Evolutionary conservation across 192 early-diverging fungal species (phyloP), one percentile per base, ranked within the genome.

Genomic region (Gamsiella multidivaricata): DNA sequence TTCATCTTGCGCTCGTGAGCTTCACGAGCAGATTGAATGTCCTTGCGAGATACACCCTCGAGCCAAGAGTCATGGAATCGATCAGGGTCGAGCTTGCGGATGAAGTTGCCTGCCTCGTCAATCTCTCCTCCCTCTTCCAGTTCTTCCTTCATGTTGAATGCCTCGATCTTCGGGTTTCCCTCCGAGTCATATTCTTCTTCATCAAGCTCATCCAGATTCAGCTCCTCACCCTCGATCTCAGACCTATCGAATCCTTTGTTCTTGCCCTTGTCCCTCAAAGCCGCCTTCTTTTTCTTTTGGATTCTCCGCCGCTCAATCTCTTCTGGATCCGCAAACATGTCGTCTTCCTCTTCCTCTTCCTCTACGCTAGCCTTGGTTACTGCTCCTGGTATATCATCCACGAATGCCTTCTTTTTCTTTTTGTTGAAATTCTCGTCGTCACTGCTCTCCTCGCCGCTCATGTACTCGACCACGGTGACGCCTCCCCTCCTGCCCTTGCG

Each of bases 101-200:
- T 76, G 83, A 91, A 97, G 43, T 91, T 89, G 0, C 93, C 90
- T 1, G 84, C 52, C 12, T 83, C 81, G 51, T 93, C 89, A 61
- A 92, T 89, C 31, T 83, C 82, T 8, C 89, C 87, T 33, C 89
- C 89, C 57, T 92, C 91, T 43, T 90, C 88, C 59, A 95, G 49
- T 18, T 93, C 93, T 10, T 86, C 79, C n/a, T 84, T 84, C 91
- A 95, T 93, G 57, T 91, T 88, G 59, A 94, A 94, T 1, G 91
- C 91, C 61, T 90, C 87, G 15, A 94, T 80, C 54, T 85, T 83
- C 11, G 86, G 82, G 65, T 91, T 86, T 7, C 86, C 88, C 34
- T 88, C 82, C 29, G 85, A 85, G 18, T 90, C 88, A 68, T 81
- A 83, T 17, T 86, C 81, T 2, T 84, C 81, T n/a, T 86, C 80